phyloP scores from a whole-genome alignment of 495 filamentous ascomycete species.

The Penicillium manginii region DNA sequence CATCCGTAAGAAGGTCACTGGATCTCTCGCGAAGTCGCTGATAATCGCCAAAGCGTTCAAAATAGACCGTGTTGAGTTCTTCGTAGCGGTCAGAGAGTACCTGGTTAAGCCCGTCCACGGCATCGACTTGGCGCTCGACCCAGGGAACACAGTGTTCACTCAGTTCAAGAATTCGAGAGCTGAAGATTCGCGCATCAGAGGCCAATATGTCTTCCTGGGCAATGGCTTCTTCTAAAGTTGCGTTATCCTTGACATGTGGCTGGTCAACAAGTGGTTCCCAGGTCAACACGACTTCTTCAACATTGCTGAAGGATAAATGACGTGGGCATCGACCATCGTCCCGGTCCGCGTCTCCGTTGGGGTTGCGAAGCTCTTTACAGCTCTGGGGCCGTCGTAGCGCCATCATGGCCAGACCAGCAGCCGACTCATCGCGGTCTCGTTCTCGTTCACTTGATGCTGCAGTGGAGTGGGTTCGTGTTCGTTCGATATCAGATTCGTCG shows the following conservation, averaged over 20 bases:
- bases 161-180: constrained; percentile 51
- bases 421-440: constrained; percentile 20
- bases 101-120: constrained; percentile 65
- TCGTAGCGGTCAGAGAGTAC: constrained; percentile 62
- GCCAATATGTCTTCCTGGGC: constrained; percentile 53
- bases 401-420: constrained; percentile 33
- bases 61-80: constrained; percentile 68
- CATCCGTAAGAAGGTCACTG: constrained; percentile 67
- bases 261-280: constrained; percentile 60
- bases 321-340: constrained; percentile 63
- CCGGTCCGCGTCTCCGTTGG: constrained; percentile 26
- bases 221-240: constrained; percentile 47
- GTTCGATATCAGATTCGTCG: constrained; percentile 37
- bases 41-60: constrained; percentile 67
- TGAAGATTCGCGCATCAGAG: constrained; percentile 65
- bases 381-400: constrained; percentile 52
- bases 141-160: constrained; percentile 60
- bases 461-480: constrained; percentile 36
- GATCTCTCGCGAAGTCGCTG: constrained; percentile 65
- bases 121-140: constrained; percentile 65
- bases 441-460: constrained; percentile 41
- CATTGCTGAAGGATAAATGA: constrained; percentile 83
- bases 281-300: constrained; percentile 81
- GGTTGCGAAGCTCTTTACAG: constrained; percentile 34
- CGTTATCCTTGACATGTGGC: constrained; percentile 32